Percentiles rank a stretch among this genome's conserved stretches.
Evolutionary conservation across 306 rosid species (phyloP).

Genomic region (Phaseolus lunatus): DNA sequence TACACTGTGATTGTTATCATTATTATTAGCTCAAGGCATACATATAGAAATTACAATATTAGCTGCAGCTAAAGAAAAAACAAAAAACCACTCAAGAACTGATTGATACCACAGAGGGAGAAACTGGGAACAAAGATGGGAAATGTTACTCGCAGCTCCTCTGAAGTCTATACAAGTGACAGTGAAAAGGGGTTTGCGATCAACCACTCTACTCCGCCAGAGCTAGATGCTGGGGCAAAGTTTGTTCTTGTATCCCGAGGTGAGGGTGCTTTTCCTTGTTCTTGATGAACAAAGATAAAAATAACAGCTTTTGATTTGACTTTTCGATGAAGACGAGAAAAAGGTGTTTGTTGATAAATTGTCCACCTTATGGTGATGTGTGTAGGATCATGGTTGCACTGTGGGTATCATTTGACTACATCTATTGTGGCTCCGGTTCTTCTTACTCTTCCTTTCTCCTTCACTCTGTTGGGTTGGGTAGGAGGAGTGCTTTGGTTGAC

Average conservation of each 20-base stretch:
- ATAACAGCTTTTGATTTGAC: neutral
- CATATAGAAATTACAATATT: constrained; percentile 24
- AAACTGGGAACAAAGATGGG: constrained; percentile 43
- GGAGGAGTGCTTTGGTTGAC: constrained; percentile 76
- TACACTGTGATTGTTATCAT: constrained; percentile 20
- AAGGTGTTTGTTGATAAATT: constrained; percentile 44
- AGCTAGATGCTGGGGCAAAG: constrained; percentile 80
- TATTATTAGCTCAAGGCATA: constrained; percentile 40
- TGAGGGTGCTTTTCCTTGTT: constrained; percentile 23
- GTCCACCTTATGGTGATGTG: neutral
- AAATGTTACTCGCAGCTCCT: constrained; percentile 47
- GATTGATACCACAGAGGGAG: constrained; percentile 15
- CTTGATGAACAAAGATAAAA: neutral
- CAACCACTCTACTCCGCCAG: constrained; percentile 35
- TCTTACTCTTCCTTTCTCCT: constrained; percentile 70
- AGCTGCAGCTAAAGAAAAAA: neutral
- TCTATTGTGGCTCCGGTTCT: constrained; percentile 75
- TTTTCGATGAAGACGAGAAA: constrained; percentile 3
- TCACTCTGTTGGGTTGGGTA: constrained; percentile 74
- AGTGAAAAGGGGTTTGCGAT: constrained; percentile 53
- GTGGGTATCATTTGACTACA: constrained; percentile 89
- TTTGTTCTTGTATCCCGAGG: constrained; percentile 86
- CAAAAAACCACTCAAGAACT: neutral
- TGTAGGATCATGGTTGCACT: constrained; percentile 85
- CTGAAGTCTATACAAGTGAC: constrained; percentile 47